Evolutionary conservation across 352 stramenopile genomes (phyloP), one percentile per base, ranked within the genome.

Genomic region (Globisporangium emineosum): DNA sequence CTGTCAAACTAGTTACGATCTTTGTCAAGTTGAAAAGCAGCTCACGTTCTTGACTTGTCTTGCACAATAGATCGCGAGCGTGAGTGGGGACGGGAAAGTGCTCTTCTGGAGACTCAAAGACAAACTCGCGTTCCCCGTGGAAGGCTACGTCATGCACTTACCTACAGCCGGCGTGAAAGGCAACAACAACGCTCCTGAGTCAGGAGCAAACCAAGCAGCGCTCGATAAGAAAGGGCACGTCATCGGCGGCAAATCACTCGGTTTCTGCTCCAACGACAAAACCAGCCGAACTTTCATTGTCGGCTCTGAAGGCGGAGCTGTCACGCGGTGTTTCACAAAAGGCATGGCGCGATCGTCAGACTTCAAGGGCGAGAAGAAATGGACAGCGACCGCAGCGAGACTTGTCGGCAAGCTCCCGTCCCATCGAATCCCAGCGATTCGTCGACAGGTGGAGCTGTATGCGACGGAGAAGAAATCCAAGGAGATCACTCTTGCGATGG

Each of bases 61-160:
- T 52, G 13, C 2, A 57, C n/a, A 2, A 15, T 42, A 89, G 78
- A 70, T 92, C 57, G 79, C 81, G 10, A 93, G 85, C 64, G 83
- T 93, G 15, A 91, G 83, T 45, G 81, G 86, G 2, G 89, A 97
- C 51, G 89, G 89, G 33, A 94, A 93, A 64, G 78, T 94, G 25
- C 76, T 97, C 29, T 90, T 94, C 60, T 97, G 89, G 89, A 72
- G 79, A 33, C 70, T 96, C 27, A 90, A 92, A 62, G 89, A 97
- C 72, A 93, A 94, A 53, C 83, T 97, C 49, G 64, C 79, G 45
- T 91, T 81, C 61, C 89, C 89, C 0, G 79, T 94, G n/a, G 87
- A 96, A 64, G 89, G 89, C 9, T 94, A 94, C 65, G 72, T 88
- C n/a, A 79, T 96, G 64, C 78, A 88, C 35, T 35, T 86, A 8